Evolutionary conservation across 2,329 filamentous ascomycete genomes (phyloP), one percentile per base, ranked within the genome.

Genomic region (Epichloe uncinata): DNA sequence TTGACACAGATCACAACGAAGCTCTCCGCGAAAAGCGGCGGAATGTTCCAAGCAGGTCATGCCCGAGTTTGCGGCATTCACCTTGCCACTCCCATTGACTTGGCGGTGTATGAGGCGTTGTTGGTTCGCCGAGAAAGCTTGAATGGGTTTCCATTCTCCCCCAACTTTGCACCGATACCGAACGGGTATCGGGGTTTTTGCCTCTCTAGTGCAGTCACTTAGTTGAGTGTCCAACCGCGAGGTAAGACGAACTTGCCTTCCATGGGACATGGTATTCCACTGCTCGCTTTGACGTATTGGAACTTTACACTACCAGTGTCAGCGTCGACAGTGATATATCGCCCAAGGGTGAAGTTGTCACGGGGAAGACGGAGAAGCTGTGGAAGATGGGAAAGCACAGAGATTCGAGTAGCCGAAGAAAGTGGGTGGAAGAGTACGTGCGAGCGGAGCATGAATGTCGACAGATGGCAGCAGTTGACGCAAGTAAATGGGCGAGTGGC

Each of bases 21-120:
- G 43, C 51, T 69, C 62, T 3, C 43, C 37, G 0, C 55, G 48
- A 5, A 48, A 43, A 6, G 57, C 57, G 2, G 61, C 52, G 0
- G 58, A 57, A 47, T 70, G 68, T 4, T 66, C 60, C 7, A 58
- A 57, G 44, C 68, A 70, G 0, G 59, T 58, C 66, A 70, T 69
- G 30, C 65, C 65, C 1, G 60, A 62, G 41, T 63, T 62, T 0
- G 59, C 59, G 0, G 64, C 50, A 20, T 65, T 52, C n/a, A 65
- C 41, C 5, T 40, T 47, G 3, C 38, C 35, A 3, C 53, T 18
- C 3, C 22, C 43, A 2, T 51, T 50, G 18, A 56, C 3, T 36
- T 58, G 57, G 15, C 45, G 16, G 9, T 57, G 51, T 11, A 67
- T 44, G 5, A 60, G 47, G 16, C 55, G 57, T 47, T 62, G 63